Evolutionary conservation across 371 early-diverging fungal genomes (phyloP), one percentile per base, ranked within the genome.

Genomic region (Encephalitozoon hellem): DNA sequence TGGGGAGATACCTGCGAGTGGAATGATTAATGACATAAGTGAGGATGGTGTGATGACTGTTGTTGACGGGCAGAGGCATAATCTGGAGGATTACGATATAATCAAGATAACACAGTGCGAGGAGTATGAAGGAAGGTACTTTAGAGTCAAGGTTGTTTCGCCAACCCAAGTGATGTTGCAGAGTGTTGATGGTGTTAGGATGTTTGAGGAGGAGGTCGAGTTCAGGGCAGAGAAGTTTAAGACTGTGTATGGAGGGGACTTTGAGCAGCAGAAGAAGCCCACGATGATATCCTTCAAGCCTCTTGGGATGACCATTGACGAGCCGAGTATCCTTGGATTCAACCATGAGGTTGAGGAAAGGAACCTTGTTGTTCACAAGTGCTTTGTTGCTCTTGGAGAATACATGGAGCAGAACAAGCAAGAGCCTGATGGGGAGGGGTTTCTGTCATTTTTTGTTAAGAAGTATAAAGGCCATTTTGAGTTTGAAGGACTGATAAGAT

Each of bases 1-100:
- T 25, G 99, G 99, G 38, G 96, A 96, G 83, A 90, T 90, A 71
- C 90, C 94, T 12, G 85, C 92, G 28, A 87, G 87, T 21, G 98
- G 97, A 49, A 94, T 95, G 90, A 84, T 97, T 72, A 94, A 95
- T 26, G 90, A 88, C 69, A 88, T 99, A 42, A 86, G 89, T 15
- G 85, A 87, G 76, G 89, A 89, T 77, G 84, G 83, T 30, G 69
- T 76, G 47, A 64, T 83, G 39, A 80, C 79, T 4, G 23, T 84
- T 28, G 79, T 76, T 15, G 83, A 82, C 21, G 83, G 76, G 34
- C 72, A 78, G 39, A 80, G 83, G 66, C 86, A 86, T 69, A 67
- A 77, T 26, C 55, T 86, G 8, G 86, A 84, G 66, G 77, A 79
- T 42, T 78, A 76, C 1, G 84, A 84, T 67, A 71, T 72, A 32